Conservation (phyloP, 768 basidiomycete genomes). For the Mrakia frigida region DNA sequence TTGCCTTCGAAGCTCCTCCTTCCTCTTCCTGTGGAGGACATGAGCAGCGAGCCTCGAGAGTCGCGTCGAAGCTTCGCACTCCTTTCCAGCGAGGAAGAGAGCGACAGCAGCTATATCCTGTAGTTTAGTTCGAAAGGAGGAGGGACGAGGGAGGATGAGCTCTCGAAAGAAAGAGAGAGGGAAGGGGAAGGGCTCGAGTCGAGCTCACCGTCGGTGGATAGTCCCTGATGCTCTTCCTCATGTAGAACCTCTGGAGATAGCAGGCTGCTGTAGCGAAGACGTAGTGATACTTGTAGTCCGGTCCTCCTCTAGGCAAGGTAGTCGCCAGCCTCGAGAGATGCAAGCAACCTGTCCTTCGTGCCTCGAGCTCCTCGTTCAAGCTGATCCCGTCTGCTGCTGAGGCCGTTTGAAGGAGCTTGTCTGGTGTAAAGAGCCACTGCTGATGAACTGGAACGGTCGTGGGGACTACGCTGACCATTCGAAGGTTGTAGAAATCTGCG, state of each 20-base stretch:
- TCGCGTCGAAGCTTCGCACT: neutral
- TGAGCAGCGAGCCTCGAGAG: neutral
- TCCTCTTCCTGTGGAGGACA: neutral
- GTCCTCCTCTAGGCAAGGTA: neutral
- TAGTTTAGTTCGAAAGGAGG: neutral
- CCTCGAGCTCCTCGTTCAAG: constrained; percentile 10
- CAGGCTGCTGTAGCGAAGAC: constrained; percentile 2
- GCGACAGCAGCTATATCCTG: neutral
- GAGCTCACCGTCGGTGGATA: constrained; percentile 10
- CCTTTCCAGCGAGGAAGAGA: constrained; percentile 21
- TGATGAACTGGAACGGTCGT: neutral
- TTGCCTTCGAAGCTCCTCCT: neutral
- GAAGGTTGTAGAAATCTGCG: neutral
- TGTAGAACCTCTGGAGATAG: constrained; percentile 24
- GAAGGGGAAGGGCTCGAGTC: neutral
- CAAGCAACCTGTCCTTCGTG: neutral
- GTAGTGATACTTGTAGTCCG: neutral
- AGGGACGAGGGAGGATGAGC: neutral
- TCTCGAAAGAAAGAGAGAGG: neutral
- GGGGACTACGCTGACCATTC: neutral
- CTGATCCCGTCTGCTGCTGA: neutral
- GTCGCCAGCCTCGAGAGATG: no score
- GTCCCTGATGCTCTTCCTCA: constrained; percentile 4
- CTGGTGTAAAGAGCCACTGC: constrained; percentile 19
- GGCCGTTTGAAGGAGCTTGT: neutral